Evolutionary conservation across 2,329 filamentous ascomycete species (phyloP), one percentile per base, ranked within the genome.

Genomic region (Exophiala lecanii-corni): DNA sequence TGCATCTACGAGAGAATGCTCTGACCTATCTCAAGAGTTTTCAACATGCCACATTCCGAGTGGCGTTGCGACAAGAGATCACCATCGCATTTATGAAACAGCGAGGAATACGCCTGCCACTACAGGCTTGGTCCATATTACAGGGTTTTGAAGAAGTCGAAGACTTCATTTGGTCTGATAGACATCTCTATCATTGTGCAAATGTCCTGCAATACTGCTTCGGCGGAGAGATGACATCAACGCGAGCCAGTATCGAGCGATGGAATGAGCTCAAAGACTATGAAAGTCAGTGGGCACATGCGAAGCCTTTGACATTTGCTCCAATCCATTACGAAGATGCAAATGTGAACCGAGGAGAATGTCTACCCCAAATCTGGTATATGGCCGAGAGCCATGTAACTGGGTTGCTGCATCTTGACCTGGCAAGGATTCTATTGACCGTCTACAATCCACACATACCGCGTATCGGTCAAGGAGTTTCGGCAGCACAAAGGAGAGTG

Each of bases 161-260:
- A 35, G 54, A 56, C 30, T 50, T 49, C 15, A 36, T 53, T 12
- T 55, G 52, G 52, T 44, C 78, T 2, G 81, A 82, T 57, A 70
- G 78, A 12, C 75, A 79, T 12, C 71, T 83, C 0, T 70, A 79
- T 2, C 74, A 79, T 53, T 78, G 78, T 41, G 78, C 78, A n/a
- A 76, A 81, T 48, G 75, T 82, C 1, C 62, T 83, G 12, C 76
- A 80, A 47, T 81, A 74, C 53, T 83, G 79, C 56, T 82, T 81
- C 55, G 50, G 63, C 44, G 49, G 60, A n/a, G 41, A 36, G 5
- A 17, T 26, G 12, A 36, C 19, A 5, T 39, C 33, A 19, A 45
- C 39, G 4, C 31, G 38, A 32, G 36, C 41, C 6, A 43, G 45
- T 15, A 39, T 44, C 13, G 45, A 50, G 33, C 37, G 42, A 18